Percentiles rank a stretch among this genome's conserved stretches.
Conservation (phyloP, 2,329 filamentous ascomycete genomes). For the Ascochyta clinopodiicola region DNA sequence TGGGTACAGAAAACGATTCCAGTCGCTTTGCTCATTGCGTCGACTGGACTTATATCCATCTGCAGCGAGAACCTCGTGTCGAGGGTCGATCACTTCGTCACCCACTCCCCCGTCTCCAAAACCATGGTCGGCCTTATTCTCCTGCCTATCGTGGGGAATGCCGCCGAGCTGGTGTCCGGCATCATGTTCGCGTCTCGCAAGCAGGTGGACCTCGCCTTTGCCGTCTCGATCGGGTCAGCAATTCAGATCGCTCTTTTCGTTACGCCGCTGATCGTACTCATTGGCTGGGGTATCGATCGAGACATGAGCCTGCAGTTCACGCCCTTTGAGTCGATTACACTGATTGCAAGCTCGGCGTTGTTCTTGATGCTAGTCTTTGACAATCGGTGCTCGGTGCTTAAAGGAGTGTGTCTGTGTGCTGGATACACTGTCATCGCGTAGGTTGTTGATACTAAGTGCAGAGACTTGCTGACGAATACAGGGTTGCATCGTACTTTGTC, state of each 20-base stretch:
- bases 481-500: conserved; percentile 13
- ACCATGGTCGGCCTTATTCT: conserved; percentile 67
- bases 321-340: conserved; percentile 74
- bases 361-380: conserved; percentile 20
- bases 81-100: conserved; percentile 60
- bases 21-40: conserved; percentile 57
- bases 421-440: conserved; percentile 21
- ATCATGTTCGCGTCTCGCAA: conserved; percentile 63
- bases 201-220: conserved; percentile 68
- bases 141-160: conserved; percentile 67
- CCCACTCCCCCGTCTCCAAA: conserved; percentile 54
- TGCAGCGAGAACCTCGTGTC: conserved; percentile 68
- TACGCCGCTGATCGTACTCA: conserved; percentile 62
- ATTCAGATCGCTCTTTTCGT: conserved; percentile 67
- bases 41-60: conserved; percentile 76
- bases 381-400: conserved; percentile 14
- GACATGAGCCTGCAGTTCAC: conserved; percentile 79
- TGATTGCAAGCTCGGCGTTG: conserved; percentile 36
- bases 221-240: conserved; percentile 64
- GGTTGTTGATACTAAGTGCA: not conserved
- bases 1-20: conserved; percentile 10
- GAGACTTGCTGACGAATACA: not conserved
- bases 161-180: conserved; percentile 66
- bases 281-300: conserved; percentile 63
- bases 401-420: conserved; percentile 16